These are phyloP conservation scores for Capniomyces stellatus DNA, from an alignment of 371 early-diverging fungal genomes.

Conservation along the genomic window DNA sequence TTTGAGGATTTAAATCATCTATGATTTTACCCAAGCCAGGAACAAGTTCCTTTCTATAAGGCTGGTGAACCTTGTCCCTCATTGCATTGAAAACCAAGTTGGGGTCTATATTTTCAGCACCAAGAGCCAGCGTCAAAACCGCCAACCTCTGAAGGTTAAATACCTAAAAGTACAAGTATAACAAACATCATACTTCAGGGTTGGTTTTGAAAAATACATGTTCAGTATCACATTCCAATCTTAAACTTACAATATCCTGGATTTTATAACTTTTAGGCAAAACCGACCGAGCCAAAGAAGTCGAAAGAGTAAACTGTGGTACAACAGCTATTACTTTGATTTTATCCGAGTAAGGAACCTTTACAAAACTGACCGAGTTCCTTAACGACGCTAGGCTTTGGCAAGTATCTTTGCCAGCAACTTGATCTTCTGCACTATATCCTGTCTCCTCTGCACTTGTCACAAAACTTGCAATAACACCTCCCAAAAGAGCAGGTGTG, in stretches of 20 bases:
- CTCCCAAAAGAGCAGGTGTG: constrained; percentile 81
- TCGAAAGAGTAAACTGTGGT: constrained; percentile 81
- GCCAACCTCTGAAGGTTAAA: constrained; percentile 87
- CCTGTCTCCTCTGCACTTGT: constrained; percentile 33
- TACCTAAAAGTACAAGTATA: constrained; percentile 29
- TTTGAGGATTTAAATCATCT: constrained; percentile 43
- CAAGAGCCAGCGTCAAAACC: constrained; percentile 66
- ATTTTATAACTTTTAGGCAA: constrained; percentile 58
- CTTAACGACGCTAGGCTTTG: constrained; percentile 30
- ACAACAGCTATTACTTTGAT: constrained; percentile 72
- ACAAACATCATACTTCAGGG: neutral
- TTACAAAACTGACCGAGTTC: constrained; percentile 50
- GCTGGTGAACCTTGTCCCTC: constrained; percentile 89
- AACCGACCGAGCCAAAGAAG: constrained; percentile 74
- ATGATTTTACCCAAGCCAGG: constrained; percentile 85
- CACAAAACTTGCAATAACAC: constrained; percentile 73
- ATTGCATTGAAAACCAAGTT: constrained; percentile 73
- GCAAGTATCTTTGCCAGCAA: constrained; percentile 7
- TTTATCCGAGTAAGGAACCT: constrained; percentile 39
- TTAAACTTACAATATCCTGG: constrained; percentile 54
- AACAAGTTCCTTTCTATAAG: constrained; percentile 73
- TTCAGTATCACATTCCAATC: no score
- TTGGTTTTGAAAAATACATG: neutral
- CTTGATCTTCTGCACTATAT: constrained; percentile 9
- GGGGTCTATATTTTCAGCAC: constrained; percentile 40